Evolutionary conservation across 768 basidiomycete species (phyloP), one percentile per base, ranked within the genome.

Genomic region (Boletus patriciae): DNA sequence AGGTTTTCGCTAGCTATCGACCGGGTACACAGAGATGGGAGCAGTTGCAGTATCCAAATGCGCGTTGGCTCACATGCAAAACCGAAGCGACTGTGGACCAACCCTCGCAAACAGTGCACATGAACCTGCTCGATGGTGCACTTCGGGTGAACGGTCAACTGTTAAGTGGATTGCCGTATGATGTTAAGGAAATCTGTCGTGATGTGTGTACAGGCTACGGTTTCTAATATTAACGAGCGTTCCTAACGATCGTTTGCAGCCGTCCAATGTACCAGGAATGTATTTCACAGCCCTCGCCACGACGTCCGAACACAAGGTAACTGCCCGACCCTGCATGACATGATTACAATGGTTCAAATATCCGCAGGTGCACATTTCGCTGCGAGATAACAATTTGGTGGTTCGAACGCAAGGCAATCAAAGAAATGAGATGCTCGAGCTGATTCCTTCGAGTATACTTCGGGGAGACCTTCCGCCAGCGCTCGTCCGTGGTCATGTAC

Each of bases 401-500:
- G 27, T 45, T 29, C 44, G 27, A n/a, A 18, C 16, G 4, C 44
- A 29, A 18, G 1, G 11, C 25, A n/a, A 29, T 4, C 21, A 45
- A 16, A 11, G 9, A 3, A 2, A 11, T 4, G 44, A 45, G 1
- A 11, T 29, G 3, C 11, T 45, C 2, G 16, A n/a, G 7, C 9
- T 45, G 16, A 29, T 45, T 29, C 44, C 44, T 45, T 19, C 4
- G 9, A 10, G 5, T 6, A 8, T 29, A 10, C 10, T 45, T 8
- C 3, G 4, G 1, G 16, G 10, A 45, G 44, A 45, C 18, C 27
- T 45, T 18, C 44, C 38, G 3, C 6, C 38, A n/a, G 15, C 50
- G 0, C 41, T 51, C 29, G 1, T 71, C n/a, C 3, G 42, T 3
- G 53, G 16, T 3, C 58, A 62, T 27, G 52, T 46, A 16, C 70